Conservation (phyloP, 1,284 basidiomycete genomes). For the Cerioporus squamosus region DNA sequence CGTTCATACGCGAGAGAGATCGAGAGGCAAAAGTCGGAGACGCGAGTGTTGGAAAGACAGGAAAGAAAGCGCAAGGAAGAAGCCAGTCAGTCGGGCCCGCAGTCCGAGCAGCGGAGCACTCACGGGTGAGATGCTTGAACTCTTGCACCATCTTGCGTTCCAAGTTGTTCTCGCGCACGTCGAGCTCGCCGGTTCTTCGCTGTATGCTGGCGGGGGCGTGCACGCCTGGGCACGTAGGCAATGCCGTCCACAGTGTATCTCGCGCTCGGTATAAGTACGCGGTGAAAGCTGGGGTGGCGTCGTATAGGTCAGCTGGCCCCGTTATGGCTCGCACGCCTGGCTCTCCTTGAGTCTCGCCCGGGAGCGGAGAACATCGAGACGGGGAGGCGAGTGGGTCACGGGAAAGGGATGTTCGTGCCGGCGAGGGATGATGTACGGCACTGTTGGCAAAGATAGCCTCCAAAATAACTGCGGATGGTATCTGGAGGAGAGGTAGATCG, state of each 20-base stretch:
- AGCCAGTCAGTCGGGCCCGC: slow-evolving; percentile 1
- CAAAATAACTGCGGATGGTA: not conserved
- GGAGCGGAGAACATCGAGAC: not conserved
- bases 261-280: slow-evolving; percentile 18
- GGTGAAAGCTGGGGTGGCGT: slow-evolving; percentile 12
- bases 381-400: not conserved
- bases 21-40: not conserved
- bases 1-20: too few species aligned
- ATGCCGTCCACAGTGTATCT: too few species aligned
- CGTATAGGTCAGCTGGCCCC: slow-evolving; percentile 14
- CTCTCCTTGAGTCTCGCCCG: not conserved
- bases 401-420: too few species aligned
- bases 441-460: not conserved
- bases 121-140: slow-evolving; percentile 32
- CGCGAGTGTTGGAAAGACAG: not conserved
- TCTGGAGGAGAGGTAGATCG: not conserved
- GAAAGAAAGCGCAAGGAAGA: not conserved
- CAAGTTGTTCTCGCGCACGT: not conserved
- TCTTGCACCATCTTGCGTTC: slow-evolving; percentile 25
- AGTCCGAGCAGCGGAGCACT: slow-evolving; percentile 12
- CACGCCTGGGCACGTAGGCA: too few species aligned
- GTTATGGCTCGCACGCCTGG: slow-evolving; percentile 1
- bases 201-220: not conserved
- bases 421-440: too few species aligned
- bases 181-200: not conserved